Base-by-base conservation (phyloP, 495 filamentous ascomycete species). In the Neurospora africana region DNA sequence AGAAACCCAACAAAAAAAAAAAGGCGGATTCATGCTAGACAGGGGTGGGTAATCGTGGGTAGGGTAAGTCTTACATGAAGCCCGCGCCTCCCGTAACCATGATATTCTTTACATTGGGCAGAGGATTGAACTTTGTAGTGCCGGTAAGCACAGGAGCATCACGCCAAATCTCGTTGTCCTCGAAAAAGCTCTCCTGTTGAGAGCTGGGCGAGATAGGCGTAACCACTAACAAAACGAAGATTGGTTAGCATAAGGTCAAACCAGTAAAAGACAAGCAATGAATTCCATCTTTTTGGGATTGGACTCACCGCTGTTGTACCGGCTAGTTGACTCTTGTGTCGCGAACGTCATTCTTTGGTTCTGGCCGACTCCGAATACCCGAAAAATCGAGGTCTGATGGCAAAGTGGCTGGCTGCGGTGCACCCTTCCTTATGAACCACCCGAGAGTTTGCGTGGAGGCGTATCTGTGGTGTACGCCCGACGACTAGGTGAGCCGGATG, bases 31-130 rank as follows among this genome's bases (percentile, higher is more conserved):
- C 9, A 9, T 19, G 11, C 35, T 33, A 30, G 27, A 35, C 21
- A 17, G 21, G 43, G 69, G 39, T 53, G 41, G 0, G n/a, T 79
- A 65, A 76, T 43, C 23, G 39, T 68, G 70, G 9, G 40, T 71
- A 58, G 47, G 53, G 43, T 5, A 68, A 53, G 58, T 39, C 85
- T 73, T 81, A 91, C 89, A 92, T 91, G 81, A 92, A 92, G 70
- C 90, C 90, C 61, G 89, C 90, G 35, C 90, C 90, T 69, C 90
- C 90, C 4, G 90, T 91, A 44, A 92, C 85, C 84, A 92, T 87
- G 70, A 92, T 91, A 75, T 91, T 91, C 78, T 87, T 89, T 35
- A 89, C 86, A 79, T 89, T 87, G 37, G 84, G 79, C 5, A 87
- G 77, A 19, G 90, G 87, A 71, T 87, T 85, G 75, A 90, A 92